Conservation (phyloP, 805 yeast genomes). For the Maudiozyma bulderi region DNA sequence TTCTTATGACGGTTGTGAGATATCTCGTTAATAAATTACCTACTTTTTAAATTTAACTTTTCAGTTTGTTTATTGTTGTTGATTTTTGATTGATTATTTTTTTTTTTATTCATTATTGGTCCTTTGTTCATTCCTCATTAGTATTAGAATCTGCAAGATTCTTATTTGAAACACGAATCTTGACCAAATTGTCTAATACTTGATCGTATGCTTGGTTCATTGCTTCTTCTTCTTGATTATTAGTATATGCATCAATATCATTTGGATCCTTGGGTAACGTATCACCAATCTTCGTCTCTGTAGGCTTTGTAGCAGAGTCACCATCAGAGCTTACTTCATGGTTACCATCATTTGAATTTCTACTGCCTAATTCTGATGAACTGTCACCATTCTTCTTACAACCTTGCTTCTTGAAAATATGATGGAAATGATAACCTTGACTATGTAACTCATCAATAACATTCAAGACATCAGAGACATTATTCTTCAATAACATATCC, state of each 20-base stretch:
- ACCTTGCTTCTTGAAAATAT: slow-evolving; percentile 24
- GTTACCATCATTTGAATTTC: background rate
- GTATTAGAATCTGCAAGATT: background rate
- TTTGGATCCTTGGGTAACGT: slow-evolving; percentile 1
- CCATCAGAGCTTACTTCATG: background rate
- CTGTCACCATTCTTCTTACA: slow-evolving; percentile 2
- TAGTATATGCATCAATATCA: slow-evolving; percentile 3
- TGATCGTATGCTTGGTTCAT: slow-evolving; percentile 33
- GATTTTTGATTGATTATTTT: background rate
- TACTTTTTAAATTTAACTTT: no score
- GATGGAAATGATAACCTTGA: slow-evolving; percentile 34
- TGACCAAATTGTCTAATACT: slow-evolving; percentile 32
- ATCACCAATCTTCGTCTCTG: background rate
- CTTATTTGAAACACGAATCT: slow-evolving; percentile 18
- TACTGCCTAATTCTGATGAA: no score
- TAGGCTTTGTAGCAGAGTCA: background rate
- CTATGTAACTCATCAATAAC: slow-evolving; percentile 33
- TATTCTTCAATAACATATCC: slow-evolving; percentile 31
- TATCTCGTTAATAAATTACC: no score
- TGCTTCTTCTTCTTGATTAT: slow-evolving; percentile 18
- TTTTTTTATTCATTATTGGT: background rate
- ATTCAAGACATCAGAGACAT: slow-evolving; percentile 31
- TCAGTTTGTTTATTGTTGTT: no score
- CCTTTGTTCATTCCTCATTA: background rate
- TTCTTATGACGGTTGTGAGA: no score